A percentile compares a stretch with the other conserved stretches of the same genome.
These are phyloP conservation scores for Paecilomyces sp. DNA, from an alignment of 2,329 filamentous ascomycete species.

Conservation along the genomic window DNA sequence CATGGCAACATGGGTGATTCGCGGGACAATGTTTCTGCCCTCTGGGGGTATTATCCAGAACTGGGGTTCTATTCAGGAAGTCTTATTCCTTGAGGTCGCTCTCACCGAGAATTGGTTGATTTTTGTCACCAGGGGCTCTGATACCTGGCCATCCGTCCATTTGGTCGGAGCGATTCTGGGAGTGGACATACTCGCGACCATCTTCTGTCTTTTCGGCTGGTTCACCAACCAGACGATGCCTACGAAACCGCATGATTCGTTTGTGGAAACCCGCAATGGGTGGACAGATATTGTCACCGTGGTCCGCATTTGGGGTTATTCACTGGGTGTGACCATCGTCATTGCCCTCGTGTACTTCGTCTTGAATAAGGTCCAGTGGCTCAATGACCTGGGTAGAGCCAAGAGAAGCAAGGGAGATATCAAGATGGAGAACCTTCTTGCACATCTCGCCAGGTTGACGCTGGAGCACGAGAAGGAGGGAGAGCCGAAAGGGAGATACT, in stretches of 20 bases:
- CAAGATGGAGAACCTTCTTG: conserved; percentile 45
- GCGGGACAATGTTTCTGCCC: conserved; percentile 61
- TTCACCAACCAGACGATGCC: conserved; percentile 48
- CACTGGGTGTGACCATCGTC: conserved; percentile 44
- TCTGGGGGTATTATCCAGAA: conserved; percentile 68
- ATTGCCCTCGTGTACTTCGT: conserved; percentile 45
- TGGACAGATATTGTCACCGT: conserved; percentile 53
- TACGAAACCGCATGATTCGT: conserved; percentile 18
- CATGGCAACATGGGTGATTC: conserved; percentile 65
- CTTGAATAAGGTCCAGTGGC: conserved; percentile 38
- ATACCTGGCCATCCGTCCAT: conserved; percentile 68
- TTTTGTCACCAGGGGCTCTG: conserved; percentile 81
- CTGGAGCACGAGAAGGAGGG: conserved; percentile 44
- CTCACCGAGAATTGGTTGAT: conserved; percentile 95
- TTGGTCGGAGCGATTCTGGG: conserved; percentile 62
- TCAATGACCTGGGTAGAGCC: conserved; percentile 42
- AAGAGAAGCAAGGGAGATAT: conserved; percentile 42
- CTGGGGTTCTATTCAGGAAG: conserved; percentile 67
- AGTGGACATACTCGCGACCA: conserved; percentile 64
- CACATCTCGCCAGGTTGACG: conserved; percentile 41
- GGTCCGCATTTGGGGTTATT: conserved; percentile 45
- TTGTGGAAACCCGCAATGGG: conserved; percentile 40
- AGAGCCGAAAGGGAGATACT: conserved; percentile 36
- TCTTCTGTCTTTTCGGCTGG: conserved; percentile 73
- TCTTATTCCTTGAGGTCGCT: conserved; percentile 82